Evolutionary conservation across 805 yeast genomes (phyloP).

Genomic region (Saccharomycopsis synnaedendra): DNA sequence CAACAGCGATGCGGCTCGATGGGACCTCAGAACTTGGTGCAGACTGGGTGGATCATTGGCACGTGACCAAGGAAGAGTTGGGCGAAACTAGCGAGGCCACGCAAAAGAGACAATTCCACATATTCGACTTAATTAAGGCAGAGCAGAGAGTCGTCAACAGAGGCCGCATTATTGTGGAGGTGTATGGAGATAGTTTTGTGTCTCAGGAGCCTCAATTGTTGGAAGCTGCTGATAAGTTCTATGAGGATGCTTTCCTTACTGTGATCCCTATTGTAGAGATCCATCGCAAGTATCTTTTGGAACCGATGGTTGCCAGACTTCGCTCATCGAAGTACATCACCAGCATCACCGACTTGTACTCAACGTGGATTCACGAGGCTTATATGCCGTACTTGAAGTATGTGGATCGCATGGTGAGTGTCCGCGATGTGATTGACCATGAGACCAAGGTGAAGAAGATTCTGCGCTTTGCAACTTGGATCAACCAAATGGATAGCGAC

Average conservation of each 20-base stretch:
- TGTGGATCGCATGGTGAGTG: constrained; percentile 49
- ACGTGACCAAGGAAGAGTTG: constrained; percentile 42
- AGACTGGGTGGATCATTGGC: constrained; percentile 63
- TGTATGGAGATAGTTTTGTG: constrained; percentile 36
- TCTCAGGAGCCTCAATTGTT: constrained; percentile 32
- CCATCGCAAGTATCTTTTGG: constrained; percentile 42
- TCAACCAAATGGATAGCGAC: constrained; percentile 37
- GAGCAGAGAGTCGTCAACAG: constrained; percentile 63
- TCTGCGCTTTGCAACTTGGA: constrained; percentile 46
- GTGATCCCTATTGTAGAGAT: constrained; percentile 43
- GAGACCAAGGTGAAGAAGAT: constrained; percentile 29
- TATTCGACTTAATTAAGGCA: constrained; percentile 61
- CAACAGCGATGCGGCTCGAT: constrained; percentile 26
- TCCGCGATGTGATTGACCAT: constrained; percentile 41
- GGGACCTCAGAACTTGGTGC: constrained; percentile 28
- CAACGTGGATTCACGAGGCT: constrained; percentile 54
- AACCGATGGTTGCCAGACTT: constrained; percentile 47
- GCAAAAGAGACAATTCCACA: constrained; percentile 58
- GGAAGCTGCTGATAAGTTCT: constrained; percentile 43
- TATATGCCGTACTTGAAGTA: constrained; percentile 42
- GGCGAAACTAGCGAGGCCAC: constrained; percentile 37
- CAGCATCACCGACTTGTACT: constrained; percentile 50
- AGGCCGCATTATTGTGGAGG: constrained; percentile 51
- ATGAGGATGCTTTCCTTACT: constrained; percentile 44
- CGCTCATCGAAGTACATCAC: constrained; percentile 57